Evolutionary conservation across 495 filamentous ascomycete species (phyloP), one percentile per base, ranked within the genome.

Genomic region (Podospora anserina): DNA sequence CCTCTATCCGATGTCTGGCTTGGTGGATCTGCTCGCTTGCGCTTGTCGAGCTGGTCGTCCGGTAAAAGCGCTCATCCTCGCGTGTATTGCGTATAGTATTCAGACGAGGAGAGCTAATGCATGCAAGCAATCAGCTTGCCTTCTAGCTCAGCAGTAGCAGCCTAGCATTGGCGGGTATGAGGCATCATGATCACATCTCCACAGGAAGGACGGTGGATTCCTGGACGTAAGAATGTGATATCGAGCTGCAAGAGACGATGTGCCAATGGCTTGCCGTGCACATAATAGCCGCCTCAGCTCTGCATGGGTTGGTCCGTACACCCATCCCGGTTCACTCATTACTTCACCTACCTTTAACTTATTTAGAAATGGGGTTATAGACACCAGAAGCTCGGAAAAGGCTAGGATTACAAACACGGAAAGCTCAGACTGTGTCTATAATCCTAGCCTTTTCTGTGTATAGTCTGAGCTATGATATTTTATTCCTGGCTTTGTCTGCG

Each of bases 131-230:
- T 70, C 72, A 67, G 70, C 74, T 63, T 79, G 77, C 78, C 75
- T 71, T 49, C 39, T 49, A 49, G 39, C 39, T 49, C 39, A 49
- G 39, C 39, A 49, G 39, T 49, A 49, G 39, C 39, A 67, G 69
- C 74, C 59, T 78, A 78, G 79, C 76, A 75, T 49, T 70, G 77
- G 80, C 79, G 77, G 77, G 76, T 81, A 82, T 71, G 76, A 68
- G 64, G 66, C 57, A 65, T 61, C 62, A 65, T 63, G n/a, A 70
- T 76, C 74, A 70, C 72, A 71, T 63, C 66, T 56, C 53, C 39
- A 49, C 39, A 11, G 39, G 6, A 49, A 11, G 13, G 13, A 49
- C 13, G 59, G 60, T 56, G 11, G 57, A 61, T 32, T 44, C 53
- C 56, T 32, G 11, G 18, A 58, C 28, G 54, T 26, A 61, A 23